Percentiles rank a stretch among this genome's conserved stretches.
Evolutionary conservation across 148 eudicot species (phyloP).

Genomic region (Spergularia bocconei): DNA sequence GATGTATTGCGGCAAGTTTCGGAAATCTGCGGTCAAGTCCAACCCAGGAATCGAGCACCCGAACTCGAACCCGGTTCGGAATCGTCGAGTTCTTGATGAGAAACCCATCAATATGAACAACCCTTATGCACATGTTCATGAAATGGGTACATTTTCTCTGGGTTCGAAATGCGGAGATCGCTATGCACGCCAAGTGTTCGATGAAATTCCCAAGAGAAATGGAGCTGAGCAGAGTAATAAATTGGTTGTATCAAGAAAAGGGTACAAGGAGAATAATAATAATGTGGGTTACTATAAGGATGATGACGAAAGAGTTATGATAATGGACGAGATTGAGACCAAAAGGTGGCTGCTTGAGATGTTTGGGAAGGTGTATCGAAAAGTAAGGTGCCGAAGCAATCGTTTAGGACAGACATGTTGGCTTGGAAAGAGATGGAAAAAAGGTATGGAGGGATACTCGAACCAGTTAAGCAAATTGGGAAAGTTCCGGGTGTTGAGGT

Average conservation of each 20-base stretch:
- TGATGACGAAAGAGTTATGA: background rate
- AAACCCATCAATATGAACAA: background rate
- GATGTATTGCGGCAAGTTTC: background rate
- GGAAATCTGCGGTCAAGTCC: background rate
- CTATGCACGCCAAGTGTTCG: constrained; percentile 6
- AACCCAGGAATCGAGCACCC: background rate
- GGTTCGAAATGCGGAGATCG: background rate
- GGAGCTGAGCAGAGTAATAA: background rate
- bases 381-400: background rate
- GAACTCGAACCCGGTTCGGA: background rate
- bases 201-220: background rate
- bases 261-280: background rate
- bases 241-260: background rate
- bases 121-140: background rate
- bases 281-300: background rate
- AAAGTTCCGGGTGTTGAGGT: constrained; percentile 9
- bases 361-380: background rate
- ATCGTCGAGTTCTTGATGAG: background rate
- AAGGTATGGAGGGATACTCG: background rate
- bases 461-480: background rate
- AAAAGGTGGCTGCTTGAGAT: background rate
- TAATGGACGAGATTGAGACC: no score
- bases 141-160: background rate
- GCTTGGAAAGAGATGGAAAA: constrained; percentile 5
- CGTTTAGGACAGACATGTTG: background rate